Evolutionary conservation across 768 basidiomycete genomes (phyloP).

Genomic region (Strobilomyces dryophilus): DNA sequence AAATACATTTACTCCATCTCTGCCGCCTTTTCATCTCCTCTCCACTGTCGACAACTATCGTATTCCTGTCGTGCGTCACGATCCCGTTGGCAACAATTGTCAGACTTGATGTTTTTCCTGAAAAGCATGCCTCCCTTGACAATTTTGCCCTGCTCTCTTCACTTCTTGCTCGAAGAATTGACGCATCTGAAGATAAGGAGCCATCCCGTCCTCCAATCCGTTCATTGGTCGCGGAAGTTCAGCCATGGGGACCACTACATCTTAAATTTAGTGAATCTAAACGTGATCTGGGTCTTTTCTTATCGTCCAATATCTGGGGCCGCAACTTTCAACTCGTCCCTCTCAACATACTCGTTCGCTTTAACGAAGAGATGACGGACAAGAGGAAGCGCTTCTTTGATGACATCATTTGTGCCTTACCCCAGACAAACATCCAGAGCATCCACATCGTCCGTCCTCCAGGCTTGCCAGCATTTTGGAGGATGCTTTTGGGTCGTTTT

Average conservation of each 20-base stretch:
- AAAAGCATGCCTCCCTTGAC: background rate
- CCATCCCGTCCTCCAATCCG: background rate
- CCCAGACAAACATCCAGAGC: background rate
- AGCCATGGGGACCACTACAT: background rate
- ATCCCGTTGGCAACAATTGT: background rate
- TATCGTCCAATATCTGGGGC: too few species aligned
- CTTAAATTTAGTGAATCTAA: background rate
- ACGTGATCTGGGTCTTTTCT: background rate
- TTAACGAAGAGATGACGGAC: background rate
- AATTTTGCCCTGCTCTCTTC: background rate
- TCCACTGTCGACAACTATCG: background rate
- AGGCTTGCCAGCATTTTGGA: background rate
- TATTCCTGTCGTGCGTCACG: background rate
- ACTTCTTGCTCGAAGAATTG: background rate
- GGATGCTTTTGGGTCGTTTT: background rate
- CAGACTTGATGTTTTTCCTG: background rate
- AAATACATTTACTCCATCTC: background rate
- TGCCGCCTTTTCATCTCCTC: background rate
- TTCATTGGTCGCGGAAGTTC: background rate
- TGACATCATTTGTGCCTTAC: background rate
- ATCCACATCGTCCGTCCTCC: background rate
- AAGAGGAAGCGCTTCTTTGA: background rate
- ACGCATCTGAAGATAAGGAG: background rate
- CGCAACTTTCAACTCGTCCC: background rate
- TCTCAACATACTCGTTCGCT: background rate